Conservation (phyloP, 2,329 filamentous ascomycete species). For the Gyromitra esculenta region DNA sequence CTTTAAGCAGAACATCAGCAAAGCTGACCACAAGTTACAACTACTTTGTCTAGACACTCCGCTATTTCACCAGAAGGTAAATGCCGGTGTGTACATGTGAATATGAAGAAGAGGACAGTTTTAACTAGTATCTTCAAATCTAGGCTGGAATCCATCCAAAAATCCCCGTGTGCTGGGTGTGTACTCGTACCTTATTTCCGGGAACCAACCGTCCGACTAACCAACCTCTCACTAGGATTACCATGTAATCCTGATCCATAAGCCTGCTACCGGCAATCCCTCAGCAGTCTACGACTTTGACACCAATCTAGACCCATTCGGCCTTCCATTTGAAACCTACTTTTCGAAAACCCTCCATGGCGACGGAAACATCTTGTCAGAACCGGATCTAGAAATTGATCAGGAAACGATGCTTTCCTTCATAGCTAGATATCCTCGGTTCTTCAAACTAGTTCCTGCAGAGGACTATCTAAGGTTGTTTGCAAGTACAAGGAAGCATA, state of each 20-base stretch:
- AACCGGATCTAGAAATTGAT: slow-evolving; percentile 30
- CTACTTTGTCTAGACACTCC: slow-evolving; percentile 20
- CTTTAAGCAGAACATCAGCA: background rate
- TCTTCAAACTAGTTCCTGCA: slow-evolving; percentile 53
- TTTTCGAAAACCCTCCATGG: slow-evolving; percentile 54
- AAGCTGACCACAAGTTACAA: background rate
- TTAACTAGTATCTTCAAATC: background rate
- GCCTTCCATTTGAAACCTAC: slow-evolving; percentile 52
- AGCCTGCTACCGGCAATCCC: slow-evolving; percentile 33
- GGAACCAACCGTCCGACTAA: background rate
- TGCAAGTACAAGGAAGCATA: slow-evolving; percentile 55
- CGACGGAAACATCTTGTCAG: slow-evolving; percentile 25
- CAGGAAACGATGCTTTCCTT: slow-evolving; percentile 32
- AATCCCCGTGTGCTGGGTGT: slow-evolving; percentile 38
- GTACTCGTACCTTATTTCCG: background rate
- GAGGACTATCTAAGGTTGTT: slow-evolving; percentile 51
- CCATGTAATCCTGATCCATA: slow-evolving; percentile 55
- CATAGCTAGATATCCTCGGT: slow-evolving; percentile 34
- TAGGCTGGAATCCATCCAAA: slow-evolving; percentile 14
- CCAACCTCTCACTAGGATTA: slow-evolving; percentile 53
- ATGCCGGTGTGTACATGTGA: background rate
- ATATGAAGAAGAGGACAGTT: background rate
- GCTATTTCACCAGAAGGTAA: slow-evolving; percentile 53
- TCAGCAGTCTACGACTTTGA: slow-evolving; percentile 56
- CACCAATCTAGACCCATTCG: slow-evolving; percentile 53